These are phyloP conservation scores for Musa beccarii DNA, from an alignment of 176 grass and related monocot species.

Conservation along the genomic window DNA sequence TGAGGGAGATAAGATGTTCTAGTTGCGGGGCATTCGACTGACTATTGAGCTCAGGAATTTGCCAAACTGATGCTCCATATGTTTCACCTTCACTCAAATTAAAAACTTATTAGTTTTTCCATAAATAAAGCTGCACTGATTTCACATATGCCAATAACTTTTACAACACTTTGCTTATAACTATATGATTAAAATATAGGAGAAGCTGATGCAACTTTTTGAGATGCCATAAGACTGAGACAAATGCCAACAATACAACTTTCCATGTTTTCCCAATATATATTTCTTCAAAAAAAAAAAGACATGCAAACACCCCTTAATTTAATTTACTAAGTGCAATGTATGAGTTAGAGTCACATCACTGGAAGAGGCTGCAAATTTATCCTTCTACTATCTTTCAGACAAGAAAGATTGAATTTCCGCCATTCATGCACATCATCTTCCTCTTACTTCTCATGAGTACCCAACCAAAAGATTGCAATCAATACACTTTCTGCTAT, in stretches of 20 bases:
- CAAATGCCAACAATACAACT: no score
- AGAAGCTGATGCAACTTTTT: no score
- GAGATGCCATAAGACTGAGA: no score
- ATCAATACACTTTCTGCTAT: background rate
- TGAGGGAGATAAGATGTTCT: conserved; percentile 52
- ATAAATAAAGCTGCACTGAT: background rate
- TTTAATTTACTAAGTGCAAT: no score
- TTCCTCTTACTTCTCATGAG: no score
- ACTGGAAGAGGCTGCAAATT: background rate
- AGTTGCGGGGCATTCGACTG: conserved; percentile 75
- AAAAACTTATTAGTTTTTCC: conserved; percentile 21
- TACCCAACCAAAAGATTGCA: background rate
- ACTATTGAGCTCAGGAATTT: conserved; percentile 57
- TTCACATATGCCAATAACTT: background rate
- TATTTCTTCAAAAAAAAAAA: no score
- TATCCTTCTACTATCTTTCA: background rate
- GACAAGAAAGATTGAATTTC: no score
- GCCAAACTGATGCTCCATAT: conserved; percentile 81
- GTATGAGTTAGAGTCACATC: no score
- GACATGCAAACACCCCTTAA: no score
- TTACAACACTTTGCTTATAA: background rate
- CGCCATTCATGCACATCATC: no score
- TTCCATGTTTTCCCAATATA: no score
- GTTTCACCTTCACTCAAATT: conserved; percentile 48
- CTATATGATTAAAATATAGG: no score